Base-by-base conservation (phyloP, 1,284 basidiomycete species). In the Boletus mariae region DNA sequence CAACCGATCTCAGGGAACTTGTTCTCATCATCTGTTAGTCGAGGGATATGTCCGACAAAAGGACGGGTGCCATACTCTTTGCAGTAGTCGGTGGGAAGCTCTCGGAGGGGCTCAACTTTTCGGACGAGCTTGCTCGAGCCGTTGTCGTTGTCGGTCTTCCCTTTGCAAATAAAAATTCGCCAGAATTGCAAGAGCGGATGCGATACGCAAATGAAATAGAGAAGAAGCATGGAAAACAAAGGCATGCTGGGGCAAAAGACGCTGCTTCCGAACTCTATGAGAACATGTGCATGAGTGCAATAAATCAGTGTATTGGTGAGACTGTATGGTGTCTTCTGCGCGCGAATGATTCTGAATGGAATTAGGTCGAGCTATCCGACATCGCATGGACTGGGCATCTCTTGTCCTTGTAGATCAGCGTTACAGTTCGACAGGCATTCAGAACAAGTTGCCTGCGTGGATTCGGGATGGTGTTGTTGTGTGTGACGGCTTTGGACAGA, bases 41-140 rank as follows among this genome's bases (percentile, higher is more conserved):
- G 25, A 26, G 42, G 10, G 53, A 61, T 42, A n/a, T n/a, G 26
- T 60, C 54, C 49, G 62, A 53, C 56, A 72, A 64, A 73, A 80
- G 66, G 62, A 75, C 75, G 10, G 92, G 91, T 8, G 90, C 90
- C 1, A 68, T 94, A 31, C 74, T 94, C 6, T 85, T 99, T 55
- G 96, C 96, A 1, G 96, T 99, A 2, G 89, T 99, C 23, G 95
- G 96, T 9, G 96, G 94, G 20, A 99, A 98, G 69, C 79, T 99
- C 12, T 97, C 94, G 0, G 96, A 99, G 72, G 96, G 96, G 2
- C 84, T 99, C 61, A 99, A 99, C 71, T 99, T 99, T 70, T 83
- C 91, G 5, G 92, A 94, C 69, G 82, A 91, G 38, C 82, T 98
- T 3, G 92, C 94, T 1, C 85, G 94, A 41, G 90, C 88, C 13